A percentile compares a stretch with the other conserved stretches of the same genome.
These are phyloP conservation scores for Trichocladium uniseriatum DNA, from an alignment of 495 filamentous ascomycete genomes.

Conservation along the genomic window DNA sequence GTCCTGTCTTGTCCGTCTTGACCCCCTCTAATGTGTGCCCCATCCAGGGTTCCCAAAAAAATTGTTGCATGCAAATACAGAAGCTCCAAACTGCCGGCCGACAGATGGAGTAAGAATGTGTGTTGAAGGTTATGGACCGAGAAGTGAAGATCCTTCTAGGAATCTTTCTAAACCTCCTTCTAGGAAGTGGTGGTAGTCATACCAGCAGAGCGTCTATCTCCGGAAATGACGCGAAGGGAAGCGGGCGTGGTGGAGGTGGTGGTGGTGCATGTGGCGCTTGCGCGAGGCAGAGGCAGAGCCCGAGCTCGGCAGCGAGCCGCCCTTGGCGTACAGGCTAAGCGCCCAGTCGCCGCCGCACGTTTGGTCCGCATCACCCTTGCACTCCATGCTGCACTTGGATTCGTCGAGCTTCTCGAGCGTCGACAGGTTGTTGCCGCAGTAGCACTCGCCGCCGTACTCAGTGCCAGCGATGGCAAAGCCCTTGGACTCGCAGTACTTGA, in stretches of 20 bases:
- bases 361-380: conserved; percentile 35
- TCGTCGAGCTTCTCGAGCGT: conserved; percentile 34
- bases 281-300: too few relatives aligned
- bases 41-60: neutral
- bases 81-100: neutral
- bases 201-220: conserved; percentile 1
- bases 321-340: conserved; percentile 33
- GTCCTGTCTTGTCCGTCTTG: too few relatives aligned
- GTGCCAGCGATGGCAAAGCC: conserved; percentile 51
- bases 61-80: neutral
- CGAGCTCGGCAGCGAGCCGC: conserved; percentile 12
- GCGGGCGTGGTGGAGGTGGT: conserved; percentile 22
- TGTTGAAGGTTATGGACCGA: neutral
- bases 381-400: conserved; percentile 33
- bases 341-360: conserved; percentile 40
- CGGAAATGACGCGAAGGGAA: conserved; percentile 6
- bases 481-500: conserved; percentile 44
- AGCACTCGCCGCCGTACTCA: conserved; percentile 58
- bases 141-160: neutral
- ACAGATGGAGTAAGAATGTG: neutral
- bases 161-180: too few relatives aligned
- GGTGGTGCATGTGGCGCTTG: conserved; percentile 10
- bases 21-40: neutral
- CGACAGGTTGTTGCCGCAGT: conserved; percentile 46
- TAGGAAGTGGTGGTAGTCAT: neutral